phyloP scores from a whole-genome alignment of 2,329 filamentous ascomycete species.

The Sphaerostilbella broomeana region DNA sequence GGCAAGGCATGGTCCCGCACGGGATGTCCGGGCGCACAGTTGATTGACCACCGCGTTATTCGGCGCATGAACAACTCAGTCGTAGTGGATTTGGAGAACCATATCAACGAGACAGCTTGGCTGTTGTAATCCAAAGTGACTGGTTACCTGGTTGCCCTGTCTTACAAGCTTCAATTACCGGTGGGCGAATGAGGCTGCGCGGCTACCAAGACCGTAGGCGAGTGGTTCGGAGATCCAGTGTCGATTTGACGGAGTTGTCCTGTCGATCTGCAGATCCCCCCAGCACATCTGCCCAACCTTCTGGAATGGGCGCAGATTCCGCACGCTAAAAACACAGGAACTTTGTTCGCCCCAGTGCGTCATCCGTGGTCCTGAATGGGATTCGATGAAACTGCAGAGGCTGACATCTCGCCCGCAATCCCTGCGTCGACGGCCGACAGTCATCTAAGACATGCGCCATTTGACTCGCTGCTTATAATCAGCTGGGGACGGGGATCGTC shows the following conservation, averaged over 20 bases:
- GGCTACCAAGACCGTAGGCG: background rate
- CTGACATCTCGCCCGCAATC: background rate
- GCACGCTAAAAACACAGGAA: conserved; percentile 7
- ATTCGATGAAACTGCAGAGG: conserved; percentile 1
- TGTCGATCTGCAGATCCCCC: conserved; percentile 11
- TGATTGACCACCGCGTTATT: too few species aligned
- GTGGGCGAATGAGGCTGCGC: conserved; percentile 1
- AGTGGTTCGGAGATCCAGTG: conserved; percentile 1
- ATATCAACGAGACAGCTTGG: too few species aligned
- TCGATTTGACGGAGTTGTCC: background rate
- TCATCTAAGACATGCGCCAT: background rate
- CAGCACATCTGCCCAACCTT: conserved; percentile 6
- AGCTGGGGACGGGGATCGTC: too few species aligned
- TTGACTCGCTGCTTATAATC: conserved; percentile 1
- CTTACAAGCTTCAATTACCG: conserved; percentile 1
- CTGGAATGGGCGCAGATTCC: conserved; percentile 12
- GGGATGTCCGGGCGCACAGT: too few species aligned
- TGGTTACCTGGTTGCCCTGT: conserved; percentile 1
- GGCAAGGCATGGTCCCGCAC: too few species aligned
- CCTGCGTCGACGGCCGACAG: background rate
- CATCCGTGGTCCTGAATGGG: background rate
- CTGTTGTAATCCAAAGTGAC: too few species aligned
- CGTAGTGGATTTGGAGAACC: too few species aligned
- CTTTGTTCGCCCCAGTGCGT: background rate
- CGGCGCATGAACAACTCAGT: too few species aligned